A percentile compares a stretch with the other conserved stretches of the same genome.
These are phyloP conservation scores for Curvularia spicifera DNA, from an alignment of 2,329 filamentous ascomycete genomes.

Conservation along the genomic window DNA sequence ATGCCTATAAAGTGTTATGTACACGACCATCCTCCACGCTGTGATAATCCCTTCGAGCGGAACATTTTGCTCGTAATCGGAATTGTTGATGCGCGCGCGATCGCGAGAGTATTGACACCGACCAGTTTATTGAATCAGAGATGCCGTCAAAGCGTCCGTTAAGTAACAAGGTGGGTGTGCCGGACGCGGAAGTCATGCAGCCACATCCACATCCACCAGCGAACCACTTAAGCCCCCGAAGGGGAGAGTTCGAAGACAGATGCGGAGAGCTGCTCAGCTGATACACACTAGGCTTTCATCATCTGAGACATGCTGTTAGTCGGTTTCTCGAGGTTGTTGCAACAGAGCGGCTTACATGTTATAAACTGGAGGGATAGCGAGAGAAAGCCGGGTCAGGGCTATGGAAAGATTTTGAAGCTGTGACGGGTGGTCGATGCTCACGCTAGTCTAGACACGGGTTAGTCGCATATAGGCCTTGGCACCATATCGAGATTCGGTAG, in stretches of 20 bases:
- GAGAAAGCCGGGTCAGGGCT: slow-evolving; percentile 37
- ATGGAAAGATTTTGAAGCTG: slow-evolving; percentile 46
- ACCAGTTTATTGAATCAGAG: slow-evolving; percentile 79
- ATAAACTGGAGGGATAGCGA: slow-evolving; percentile 99
- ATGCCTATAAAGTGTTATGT: slow-evolving; percentile 8
- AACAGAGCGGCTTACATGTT: slow-evolving; percentile 72
- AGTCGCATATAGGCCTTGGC: slow-evolving; percentile 27
- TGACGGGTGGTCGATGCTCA: slow-evolving; percentile 25
- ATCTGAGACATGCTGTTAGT: slow-evolving; percentile 65
- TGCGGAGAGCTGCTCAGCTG: slow-evolving; percentile 80
- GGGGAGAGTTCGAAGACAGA: slow-evolving; percentile 81
- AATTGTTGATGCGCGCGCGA: slow-evolving; percentile 3
- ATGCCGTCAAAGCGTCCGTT: slow-evolving; percentile 97
- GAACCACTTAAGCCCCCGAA: slow-evolving; percentile 88
- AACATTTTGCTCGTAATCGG: background rate
- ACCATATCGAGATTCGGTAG: slow-evolving; percentile 7
- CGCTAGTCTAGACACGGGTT: slow-evolving; percentile 29
- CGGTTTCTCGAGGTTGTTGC: slow-evolving; percentile 4
- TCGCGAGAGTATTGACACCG: slow-evolving; percentile 46
- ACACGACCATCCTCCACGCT: background rate
- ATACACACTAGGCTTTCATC: slow-evolving; percentile 99
- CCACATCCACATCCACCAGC: slow-evolving; percentile 67
- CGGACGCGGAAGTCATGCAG: slow-evolving; percentile 98
- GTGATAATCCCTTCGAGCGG: background rate
- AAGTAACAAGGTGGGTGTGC: slow-evolving; percentile 98